Base-by-base conservation (phyloP, 2,329 filamentous ascomycete genomes). In the Microdochium paspali region DNA sequence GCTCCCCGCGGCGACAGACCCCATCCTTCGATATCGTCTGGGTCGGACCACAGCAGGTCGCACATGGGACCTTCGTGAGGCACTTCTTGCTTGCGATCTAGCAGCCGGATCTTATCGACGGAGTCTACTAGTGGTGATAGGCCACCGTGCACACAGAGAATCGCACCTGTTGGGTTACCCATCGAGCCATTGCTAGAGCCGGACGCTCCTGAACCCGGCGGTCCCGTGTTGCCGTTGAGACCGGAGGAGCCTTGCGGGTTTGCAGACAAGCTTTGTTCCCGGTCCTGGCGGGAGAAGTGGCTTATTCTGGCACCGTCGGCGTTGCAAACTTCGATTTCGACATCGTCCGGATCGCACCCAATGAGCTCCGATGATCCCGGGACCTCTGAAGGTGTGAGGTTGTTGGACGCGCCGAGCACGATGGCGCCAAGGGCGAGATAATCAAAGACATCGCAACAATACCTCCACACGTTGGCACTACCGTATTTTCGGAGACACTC, bases 41-140 rank as follows among this genome's bases (percentile, higher is more conserved):
- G 93, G 61, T 98, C 93, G 1, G 90, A 96, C 93, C 93, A 98
- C 2, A 98, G 77, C 1, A 98, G 76, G 66, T 98, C 93, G 67
- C 93, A 98, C 93, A 98, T 98, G 61, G 93, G 90, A 48, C 93
- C 93, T 70, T 98, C 93, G 62, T 98, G 93, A 0, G 93, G 93
- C 0, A 98, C 93, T 69, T 98, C 93, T 69, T 98, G 93, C 66
- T 97, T 97, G 52, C 91, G 83, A 64, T 98, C 94, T 21, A 98
- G 79, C 13, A 97, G 74, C 21, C 93, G 80, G 62, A 98, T 98
- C 68, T 95, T 95, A 64, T 98, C 91, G 44, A 98, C 86, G 23
- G 82, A 88, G 63, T 97, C 90, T 50, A 98, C 87, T 10, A 96
- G 73, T 1, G 93, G 93, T 21, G 86, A 93, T 7, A 98, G 73